Evolutionary conservation across 2,329 filamentous ascomycete genomes (phyloP), one percentile per base, ranked within the genome.

Genomic region (Sporothrix euskadiensis): DNA sequence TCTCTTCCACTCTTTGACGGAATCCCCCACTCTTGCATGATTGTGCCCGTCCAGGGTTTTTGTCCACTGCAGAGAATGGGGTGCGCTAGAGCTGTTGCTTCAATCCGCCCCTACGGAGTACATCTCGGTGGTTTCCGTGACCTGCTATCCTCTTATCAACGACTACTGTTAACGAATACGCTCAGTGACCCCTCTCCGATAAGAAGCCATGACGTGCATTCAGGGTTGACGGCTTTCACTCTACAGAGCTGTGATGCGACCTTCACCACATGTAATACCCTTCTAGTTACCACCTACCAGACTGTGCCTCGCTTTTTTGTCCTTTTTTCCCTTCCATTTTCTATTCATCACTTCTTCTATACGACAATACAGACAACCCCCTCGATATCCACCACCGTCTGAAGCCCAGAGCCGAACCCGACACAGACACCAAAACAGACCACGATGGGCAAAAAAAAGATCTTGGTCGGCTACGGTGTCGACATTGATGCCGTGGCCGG

Each of bases 401-500:
- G 26, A 26, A 26, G 26, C n/a, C n/a, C n/a, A n/a, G n/a, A n/a
- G n/a, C 26, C 26, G 26, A 26, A 26, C 26, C 44, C 16, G 44
- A 49, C 44, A 49, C 44, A 49, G 16, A 49, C 52, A 26, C 56
- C 56, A 35, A 32, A 9, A 19, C 56, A 32, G 0, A 47, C n/a
- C 14, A 71, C 8, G 19, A 75, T 75, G 74, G 74, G 70, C 56
- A 75, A 76, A 63, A 76, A 76, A 39, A 47, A 75, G n/a, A 39
- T 76, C 26, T 56, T 76, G 32, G 74, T 76, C 47, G 84, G 87
- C 76, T 92, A 92, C 77, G 90, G 90, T 2, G 89, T 93, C 32
- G 91, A 94, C 75, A 90, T 94, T 35, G 91, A 94, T 76, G 91
- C 91, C n/a, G 90, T 93, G 1, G 88, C 91, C 1, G 91, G 91